Base-by-base conservation (phyloP, 2,329 filamentous ascomycete species). In the Phyllosticta citrichinensis region DNA sequence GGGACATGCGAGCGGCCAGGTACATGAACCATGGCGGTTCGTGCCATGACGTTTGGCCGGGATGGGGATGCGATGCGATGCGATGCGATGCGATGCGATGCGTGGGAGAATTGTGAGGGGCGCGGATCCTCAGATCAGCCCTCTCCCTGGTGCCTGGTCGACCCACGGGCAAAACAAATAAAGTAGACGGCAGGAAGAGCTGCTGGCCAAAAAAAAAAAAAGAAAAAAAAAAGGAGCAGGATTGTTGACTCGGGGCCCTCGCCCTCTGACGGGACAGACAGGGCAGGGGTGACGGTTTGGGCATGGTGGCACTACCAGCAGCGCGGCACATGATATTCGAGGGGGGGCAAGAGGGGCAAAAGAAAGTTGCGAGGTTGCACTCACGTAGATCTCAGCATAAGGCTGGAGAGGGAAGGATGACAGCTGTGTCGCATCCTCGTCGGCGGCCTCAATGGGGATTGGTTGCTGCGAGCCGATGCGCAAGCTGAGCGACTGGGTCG, bases 321-420 rank as follows among this genome's bases (percentile, higher is more conserved):
- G 57, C 62, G 52, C 30, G 58, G 54, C 52, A 55, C 64, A 62
- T 62, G 63, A 67, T 67, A 63, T 66, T 69, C 63, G 63, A 35
- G 51, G 27, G 27, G 51, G 57, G 54, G 56, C 60, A 63, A 58
- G 54, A 58, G 54, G 58, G 56, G 56, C 57, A 62, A 57, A 59
- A 63, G 54, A 64, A 64, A 57, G 58, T 62, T 59, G 66, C 60
- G 64, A 30, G 55, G 33, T 40, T 12, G 33, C 33, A 87, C 87
- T 83, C 82, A 93, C 90, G 76, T 87, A 83, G 66, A 95, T 80
- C 75, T 93, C 89, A 63, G 88, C 87, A 76, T 92, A 91, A 30
- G 86, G 82, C 67, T 83, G 80, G 72, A 94, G 78, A 60, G 83
- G 81, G 71, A 89, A 92, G 65, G 72, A 80, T 66, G 76, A 82